These are phyloP conservation scores for Mycosphaerella arachidis DNA, from an alignment of 2,329 filamentous ascomycete species.

Conservation along the genomic window DNA sequence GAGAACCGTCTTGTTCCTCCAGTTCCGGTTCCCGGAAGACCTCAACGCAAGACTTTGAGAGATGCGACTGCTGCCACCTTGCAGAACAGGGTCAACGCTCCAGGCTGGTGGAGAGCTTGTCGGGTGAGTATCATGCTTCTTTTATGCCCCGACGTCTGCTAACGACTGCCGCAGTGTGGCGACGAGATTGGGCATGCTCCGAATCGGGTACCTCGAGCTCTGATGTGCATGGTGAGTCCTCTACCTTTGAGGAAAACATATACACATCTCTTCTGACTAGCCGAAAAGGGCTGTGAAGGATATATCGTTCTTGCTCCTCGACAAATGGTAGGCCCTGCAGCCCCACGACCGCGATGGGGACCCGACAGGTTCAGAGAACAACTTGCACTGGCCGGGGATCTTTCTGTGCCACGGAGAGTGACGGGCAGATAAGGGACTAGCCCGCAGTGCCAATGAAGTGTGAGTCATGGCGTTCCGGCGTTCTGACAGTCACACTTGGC, in stretches of 20 bases:
- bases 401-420: neutral
- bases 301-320: neutral
- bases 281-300: conserved; percentile 4
- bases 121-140: neutral
- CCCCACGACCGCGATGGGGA: neutral
- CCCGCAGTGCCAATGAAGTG: neutral
- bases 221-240: neutral
- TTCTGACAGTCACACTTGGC: too few species aligned
- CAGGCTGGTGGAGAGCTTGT: conserved; percentile 6
- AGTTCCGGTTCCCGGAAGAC: too few species aligned
- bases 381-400: too few species aligned
- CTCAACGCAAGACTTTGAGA: neutral
- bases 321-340: too few species aligned
- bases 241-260: neutral
- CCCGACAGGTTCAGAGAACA: neutral
- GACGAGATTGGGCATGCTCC: neutral
- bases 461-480: too few species aligned
- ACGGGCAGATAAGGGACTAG: too few species aligned
- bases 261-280: neutral
- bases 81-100: neutral
- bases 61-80: neutral
- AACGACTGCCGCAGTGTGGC: neutral
- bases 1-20: neutral
- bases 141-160: neutral
- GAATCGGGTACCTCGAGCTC: neutral